Evolutionary conservation across 805 yeast genomes (phyloP).

Genomic region (Saturnispora besseyi): DNA sequence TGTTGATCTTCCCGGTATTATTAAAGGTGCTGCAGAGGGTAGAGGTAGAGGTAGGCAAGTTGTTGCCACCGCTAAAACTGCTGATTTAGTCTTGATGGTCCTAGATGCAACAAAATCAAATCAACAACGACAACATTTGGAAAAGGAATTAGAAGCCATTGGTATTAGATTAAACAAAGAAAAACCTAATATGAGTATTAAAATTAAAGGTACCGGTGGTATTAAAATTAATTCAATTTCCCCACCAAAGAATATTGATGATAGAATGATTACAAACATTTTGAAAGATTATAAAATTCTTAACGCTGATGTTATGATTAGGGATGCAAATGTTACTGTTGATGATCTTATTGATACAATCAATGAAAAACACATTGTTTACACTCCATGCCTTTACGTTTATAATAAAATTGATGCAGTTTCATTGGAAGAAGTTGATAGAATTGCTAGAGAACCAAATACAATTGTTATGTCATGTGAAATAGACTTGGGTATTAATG

Average conservation of each 20-base stretch:
- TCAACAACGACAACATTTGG: conserved; percentile 80
- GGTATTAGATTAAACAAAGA: conserved; percentile 83
- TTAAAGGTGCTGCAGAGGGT: conserved; percentile 93
- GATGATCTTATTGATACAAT: conserved; percentile 91
- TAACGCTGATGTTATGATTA: conserved; percentile 84
- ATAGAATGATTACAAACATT: conserved; percentile 65
- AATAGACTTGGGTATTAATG: conserved; percentile 75
- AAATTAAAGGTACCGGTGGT: conserved; percentile 83
- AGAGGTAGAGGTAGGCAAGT: conserved; percentile 98
- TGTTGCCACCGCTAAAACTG: conserved; percentile 90
- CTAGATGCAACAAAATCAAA: conserved; percentile 91
- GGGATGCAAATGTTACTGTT: conserved; percentile 83
- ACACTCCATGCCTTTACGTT: conserved; percentile 85
- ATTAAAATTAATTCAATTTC: conserved; percentile 71
- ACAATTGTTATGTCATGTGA: conserved; percentile 94
- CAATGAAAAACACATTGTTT: conserved; percentile 79
- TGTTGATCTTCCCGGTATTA: conserved; percentile 96
- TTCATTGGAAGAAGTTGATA: conserved; percentile 85
- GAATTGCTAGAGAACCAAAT: conserved; percentile 85
- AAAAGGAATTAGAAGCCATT: conserved; percentile 83
- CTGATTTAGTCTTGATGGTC: conserved; percentile 87
- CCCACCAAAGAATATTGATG: conserved; percentile 77
- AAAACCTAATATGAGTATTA: conserved; percentile 73
- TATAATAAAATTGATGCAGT: conserved; percentile 95
- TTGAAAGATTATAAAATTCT: conserved; percentile 83